Conservation (phyloP, 768 basidiomycete genomes). For the Candolleomyces aberdarensis region DNA sequence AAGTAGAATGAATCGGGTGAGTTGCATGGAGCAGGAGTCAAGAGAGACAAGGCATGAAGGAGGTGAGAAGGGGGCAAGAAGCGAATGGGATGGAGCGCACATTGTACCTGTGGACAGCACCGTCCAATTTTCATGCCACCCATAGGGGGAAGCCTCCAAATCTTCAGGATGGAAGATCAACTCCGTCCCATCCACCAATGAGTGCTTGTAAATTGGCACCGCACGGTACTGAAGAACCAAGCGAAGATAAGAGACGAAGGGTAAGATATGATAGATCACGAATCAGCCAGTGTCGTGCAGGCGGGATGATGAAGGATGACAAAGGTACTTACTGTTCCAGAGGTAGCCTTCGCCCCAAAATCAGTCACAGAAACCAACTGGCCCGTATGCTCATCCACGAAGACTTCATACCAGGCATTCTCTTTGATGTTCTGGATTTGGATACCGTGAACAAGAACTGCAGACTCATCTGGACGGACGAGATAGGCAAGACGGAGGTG, state of each 20-base stretch:
- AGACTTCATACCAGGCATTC: constrained; percentile 53
- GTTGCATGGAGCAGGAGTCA: no score
- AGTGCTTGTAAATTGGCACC: constrained; percentile 44
- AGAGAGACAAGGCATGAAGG: no score
- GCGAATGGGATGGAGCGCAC: no score
- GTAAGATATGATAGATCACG: no score
- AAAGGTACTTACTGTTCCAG: constrained; percentile 24
- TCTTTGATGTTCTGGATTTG: constrained; percentile 25
- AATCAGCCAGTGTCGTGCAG: no score
- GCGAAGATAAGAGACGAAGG: background rate
- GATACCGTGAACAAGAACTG: constrained; percentile 34
- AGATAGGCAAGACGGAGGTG: constrained; percentile 37
- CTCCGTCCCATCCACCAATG: constrained; percentile 41
- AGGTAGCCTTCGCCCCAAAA: constrained; percentile 26
- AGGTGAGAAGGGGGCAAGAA: no score
- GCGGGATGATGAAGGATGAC: background rate
- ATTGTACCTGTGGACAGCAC: constrained; percentile 17
- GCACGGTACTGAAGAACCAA: constrained; percentile 32
- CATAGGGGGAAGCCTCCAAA: constrained; percentile 44
- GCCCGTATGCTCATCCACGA: constrained; percentile 49
- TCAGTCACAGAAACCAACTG: constrained; percentile 46
- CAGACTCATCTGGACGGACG: constrained; percentile 29
- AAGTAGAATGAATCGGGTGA: no score
- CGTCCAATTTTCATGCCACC: constrained; percentile 32
- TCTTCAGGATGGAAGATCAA: constrained; percentile 46